A percentile compares a stretch with the other conserved stretches of the same genome.
These are phyloP conservation scores for Yamadazyma atmosphaerica DNA, from an alignment of 1,139 yeast species.

Conservation along the genomic window DNA sequence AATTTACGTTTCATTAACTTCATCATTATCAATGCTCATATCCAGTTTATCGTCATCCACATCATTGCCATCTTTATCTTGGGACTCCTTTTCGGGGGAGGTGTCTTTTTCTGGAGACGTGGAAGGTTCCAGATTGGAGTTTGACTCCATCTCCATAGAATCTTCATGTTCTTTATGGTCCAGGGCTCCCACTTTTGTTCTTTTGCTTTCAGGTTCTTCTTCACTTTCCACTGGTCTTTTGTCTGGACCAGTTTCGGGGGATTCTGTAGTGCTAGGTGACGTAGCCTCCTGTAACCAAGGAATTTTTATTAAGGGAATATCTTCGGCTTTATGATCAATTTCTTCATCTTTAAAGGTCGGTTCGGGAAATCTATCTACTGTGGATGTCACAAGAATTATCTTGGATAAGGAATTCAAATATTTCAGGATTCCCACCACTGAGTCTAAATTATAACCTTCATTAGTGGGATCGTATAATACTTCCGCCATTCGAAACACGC, in stretches of 20 bases:
- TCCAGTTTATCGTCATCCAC: conserved; percentile 13
- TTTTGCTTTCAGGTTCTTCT: conserved; percentile 4
- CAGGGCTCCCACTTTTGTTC: conserved; percentile 5
- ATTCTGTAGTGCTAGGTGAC: too few relatives aligned
- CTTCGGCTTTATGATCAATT: conserved; percentile 6
- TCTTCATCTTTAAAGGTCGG: conserved; percentile 8
- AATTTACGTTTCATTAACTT: conserved; percentile 1
- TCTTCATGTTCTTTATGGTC: conserved; percentile 7
- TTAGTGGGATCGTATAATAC: conserved; percentile 40
- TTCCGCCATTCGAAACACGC: conserved; percentile 57
- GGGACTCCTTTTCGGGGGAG: background rate
- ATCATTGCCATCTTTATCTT: background rate
- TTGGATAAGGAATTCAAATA: conserved; percentile 32
- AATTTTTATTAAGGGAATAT: conserved; percentile 35
- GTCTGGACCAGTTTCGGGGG: background rate
- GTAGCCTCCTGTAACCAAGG: conserved; percentile 54
- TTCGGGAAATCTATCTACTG: conserved; percentile 26
- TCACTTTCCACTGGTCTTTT: background rate
- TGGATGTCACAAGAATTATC: conserved; percentile 29
- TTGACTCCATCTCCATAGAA: conserved; percentile 9
- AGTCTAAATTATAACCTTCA: conserved; percentile 31
- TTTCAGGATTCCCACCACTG: conserved; percentile 27
- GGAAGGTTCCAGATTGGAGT: conserved; percentile 1
- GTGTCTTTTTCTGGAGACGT: conserved; percentile 1
- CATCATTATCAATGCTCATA: conserved; percentile 10